Evolutionary conservation across 2,329 filamentous ascomycete genomes (phyloP).

Genomic region (Claviceps paspali): DNA sequence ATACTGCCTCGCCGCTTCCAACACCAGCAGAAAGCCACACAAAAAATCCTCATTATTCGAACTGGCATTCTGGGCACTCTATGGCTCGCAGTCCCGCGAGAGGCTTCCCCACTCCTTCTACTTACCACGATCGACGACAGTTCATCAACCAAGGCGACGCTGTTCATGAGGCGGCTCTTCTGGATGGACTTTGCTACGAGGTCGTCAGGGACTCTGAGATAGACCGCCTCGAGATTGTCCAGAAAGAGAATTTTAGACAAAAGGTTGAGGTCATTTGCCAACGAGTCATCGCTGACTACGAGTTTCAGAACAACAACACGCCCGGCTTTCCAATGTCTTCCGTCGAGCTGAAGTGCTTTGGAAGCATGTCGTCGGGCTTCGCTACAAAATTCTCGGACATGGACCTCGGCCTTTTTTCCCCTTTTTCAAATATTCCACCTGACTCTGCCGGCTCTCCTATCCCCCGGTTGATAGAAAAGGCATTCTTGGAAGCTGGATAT

Average conservation of each 20-base stretch:
- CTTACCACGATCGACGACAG: slow-evolving; percentile 16
- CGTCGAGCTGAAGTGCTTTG: slow-evolving; percentile 63
- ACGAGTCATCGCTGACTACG: slow-evolving; percentile 38
- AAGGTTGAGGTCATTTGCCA: slow-evolving; percentile 51
- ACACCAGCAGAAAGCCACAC: background rate
- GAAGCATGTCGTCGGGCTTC: slow-evolving; percentile 72
- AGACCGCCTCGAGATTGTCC: slow-evolving; percentile 41
- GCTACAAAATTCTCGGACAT: slow-evolving; percentile 80
- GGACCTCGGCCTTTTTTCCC: slow-evolving; percentile 67
- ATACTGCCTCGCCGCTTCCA: background rate
- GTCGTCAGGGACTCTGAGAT: slow-evolving; percentile 46
- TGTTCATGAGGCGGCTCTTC: slow-evolving; percentile 28
- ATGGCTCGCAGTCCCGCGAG: background rate
- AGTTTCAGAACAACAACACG: slow-evolving; percentile 24
- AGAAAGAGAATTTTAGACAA: slow-evolving; percentile 57
- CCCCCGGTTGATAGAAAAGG: slow-evolving; percentile 61
- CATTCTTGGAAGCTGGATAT: slow-evolving; percentile 54
- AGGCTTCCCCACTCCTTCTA: slow-evolving; percentile 2
- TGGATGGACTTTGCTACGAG: slow-evolving; percentile 31
- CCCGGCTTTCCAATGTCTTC: slow-evolving; percentile 34
- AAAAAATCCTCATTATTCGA: background rate
- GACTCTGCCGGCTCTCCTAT: slow-evolving; percentile 44
- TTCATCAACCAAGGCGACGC: slow-evolving; percentile 29
- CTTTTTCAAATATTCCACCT: slow-evolving; percentile 37
- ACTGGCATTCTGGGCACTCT: background rate